Base-by-base conservation (phyloP, 164 flowering plant genomes). In the Liquidambar formosana region DNA sequence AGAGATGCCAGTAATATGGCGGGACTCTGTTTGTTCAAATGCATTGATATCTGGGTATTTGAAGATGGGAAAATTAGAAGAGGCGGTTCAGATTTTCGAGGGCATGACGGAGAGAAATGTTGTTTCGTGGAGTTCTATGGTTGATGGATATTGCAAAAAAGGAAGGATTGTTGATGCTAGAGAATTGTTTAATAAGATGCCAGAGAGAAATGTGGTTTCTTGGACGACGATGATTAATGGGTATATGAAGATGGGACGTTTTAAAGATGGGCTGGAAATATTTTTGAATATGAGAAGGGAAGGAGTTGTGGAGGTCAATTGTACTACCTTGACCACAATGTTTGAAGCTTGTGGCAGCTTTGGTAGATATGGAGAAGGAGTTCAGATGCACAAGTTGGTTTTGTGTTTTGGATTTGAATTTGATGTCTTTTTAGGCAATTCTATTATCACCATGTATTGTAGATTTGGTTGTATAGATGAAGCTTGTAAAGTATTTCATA, bases 181-280 rank as follows among this genome's bases (percentile, higher is more conserved):
- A 48, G 57, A 41, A 5, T 56, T 73, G 62, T 73, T 73, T 68
- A 33, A 63, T 67, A 57, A 45, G 61, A 67, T 67, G 70, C 53
- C 51, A n/a, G 70, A 67, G 73, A 63, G 73, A 46, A 63, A 85
- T 73, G 83, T 80, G 62, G 81, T 82, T 54, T 74, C 86, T 71
- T 85, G 85, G 85, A 82, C 82, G 22, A 22, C 80, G 15, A 81
- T 85, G 84, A 69, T 85, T 15, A 63, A 75, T 47, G 88, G 88
- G 33, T 78, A 84, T 69, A 65, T 81, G 72, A 75, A 68, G 62
- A 23, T 5, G 38, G 79, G 72, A 26, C 21, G 33, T 71, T 81
- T 80, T 64, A 67, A 57, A 25, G 77, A 75, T 38, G 88, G 83
- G 15, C 73, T 81, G 26, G 33, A 41, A 0, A 49, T 77, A 69